These are phyloP conservation scores for Penicillium sp. DNA, from an alignment of 2,329 filamentous ascomycete species.

Conservation along the genomic window DNA sequence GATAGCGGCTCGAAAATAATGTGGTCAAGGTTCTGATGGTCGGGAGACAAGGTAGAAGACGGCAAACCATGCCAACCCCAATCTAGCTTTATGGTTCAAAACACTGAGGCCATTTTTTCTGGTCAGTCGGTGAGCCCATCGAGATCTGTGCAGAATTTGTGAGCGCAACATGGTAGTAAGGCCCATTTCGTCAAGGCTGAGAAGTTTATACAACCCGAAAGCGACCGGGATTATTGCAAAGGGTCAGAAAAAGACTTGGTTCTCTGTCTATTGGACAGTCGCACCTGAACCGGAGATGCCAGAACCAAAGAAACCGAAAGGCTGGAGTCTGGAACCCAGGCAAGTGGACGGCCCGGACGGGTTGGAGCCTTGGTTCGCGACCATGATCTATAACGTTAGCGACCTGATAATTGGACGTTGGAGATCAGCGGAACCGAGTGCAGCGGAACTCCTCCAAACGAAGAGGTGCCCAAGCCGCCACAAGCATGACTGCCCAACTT, in stretches of 20 bases:
- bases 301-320: neutral
- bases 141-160: neutral
- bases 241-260: neutral
- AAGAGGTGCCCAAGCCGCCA: constrained; percentile 35
- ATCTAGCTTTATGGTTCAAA: neutral
- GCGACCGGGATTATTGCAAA: neutral
- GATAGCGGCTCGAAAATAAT: neutral
- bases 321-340: constrained; percentile 4
- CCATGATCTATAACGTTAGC: neutral
- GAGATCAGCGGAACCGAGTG: neutral
- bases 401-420: constrained; percentile 1
- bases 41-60: neutral
- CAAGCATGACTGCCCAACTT: constrained; percentile 47
- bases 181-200: neutral
- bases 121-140: neutral
- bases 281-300: neutral
- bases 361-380: constrained; percentile 19
- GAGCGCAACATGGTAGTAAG: neutral
- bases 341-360: constrained; percentile 19
- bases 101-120: neutral
- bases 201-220: neutral
- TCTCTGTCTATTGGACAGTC: neutral
- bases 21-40: constrained; percentile 6
- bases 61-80: neutral
- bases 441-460: constrained; percentile 1